phyloP scores from a whole-genome alignment of 129 eudicot genomes.

The Centrapalus pauciflorus region DNA sequence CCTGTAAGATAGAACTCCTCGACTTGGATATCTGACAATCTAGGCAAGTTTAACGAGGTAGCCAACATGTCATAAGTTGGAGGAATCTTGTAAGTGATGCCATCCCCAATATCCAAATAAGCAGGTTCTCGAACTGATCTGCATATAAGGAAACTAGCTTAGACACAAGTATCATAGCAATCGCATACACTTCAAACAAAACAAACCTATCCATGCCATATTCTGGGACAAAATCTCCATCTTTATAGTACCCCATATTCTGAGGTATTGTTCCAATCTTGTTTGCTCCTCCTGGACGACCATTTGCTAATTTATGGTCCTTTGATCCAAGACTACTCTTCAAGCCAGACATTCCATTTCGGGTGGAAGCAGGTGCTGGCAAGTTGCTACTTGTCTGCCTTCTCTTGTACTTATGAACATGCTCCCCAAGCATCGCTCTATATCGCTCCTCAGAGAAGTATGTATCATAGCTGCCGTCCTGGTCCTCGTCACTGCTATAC shows the following conservation, averaged over 20 bases:
- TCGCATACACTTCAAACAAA: background rate
- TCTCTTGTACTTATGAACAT: slow-evolving; percentile 80
- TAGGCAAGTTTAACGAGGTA: slow-evolving; percentile 63
- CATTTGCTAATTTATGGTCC: slow-evolving; percentile 46
- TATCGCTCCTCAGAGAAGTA: slow-evolving; percentile 75
- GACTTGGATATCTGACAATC: slow-evolving; percentile 62
- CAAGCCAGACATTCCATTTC: slow-evolving; percentile 32
- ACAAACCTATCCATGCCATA: slow-evolving; percentile 59
- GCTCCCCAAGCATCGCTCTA: slow-evolving; percentile 92
- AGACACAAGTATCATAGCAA: background rate
- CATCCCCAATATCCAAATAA: slow-evolving; percentile 80
- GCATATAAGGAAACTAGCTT: slow-evolving; percentile 22
- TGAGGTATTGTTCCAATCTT: slow-evolving; percentile 46
- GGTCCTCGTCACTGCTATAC: slow-evolving; percentile 81
- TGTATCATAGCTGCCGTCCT: slow-evolving; percentile 40
- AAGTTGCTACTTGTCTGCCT: slow-evolving; percentile 44
- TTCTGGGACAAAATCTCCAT: slow-evolving; percentile 40
- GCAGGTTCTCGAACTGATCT: slow-evolving; percentile 68
- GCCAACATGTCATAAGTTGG: slow-evolving; percentile 73
- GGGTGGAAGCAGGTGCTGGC: slow-evolving; percentile 43
- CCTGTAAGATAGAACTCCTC: slow-evolving; percentile 83
- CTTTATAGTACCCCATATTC: slow-evolving; percentile 43
- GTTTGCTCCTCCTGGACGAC: slow-evolving; percentile 47
- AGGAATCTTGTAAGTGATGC: slow-evolving; percentile 83
- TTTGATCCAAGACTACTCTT: slow-evolving; percentile 41